Base-by-base conservation (phyloP, 805 yeast genomes). In the Grigorovia transvaalensis region DNA sequence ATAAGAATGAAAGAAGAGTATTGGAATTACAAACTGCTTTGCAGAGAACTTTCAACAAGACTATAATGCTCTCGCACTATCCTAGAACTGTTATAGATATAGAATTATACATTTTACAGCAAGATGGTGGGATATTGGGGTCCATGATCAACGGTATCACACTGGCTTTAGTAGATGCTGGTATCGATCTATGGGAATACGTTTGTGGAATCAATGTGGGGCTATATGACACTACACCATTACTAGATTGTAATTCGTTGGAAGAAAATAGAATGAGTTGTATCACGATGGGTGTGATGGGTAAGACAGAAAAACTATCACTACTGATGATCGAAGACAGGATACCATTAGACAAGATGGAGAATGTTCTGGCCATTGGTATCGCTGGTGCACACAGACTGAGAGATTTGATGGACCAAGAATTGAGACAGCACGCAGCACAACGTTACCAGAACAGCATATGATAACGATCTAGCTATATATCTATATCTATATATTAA, bases 181-280 rank as follows among this genome's bases (percentile, higher is more conserved):
- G 98, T 48, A 83, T 93, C 46, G 85, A 96, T 5, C 83, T 93
- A 84, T 85, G 84, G 63, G 98, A 93, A 65, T 90, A 88, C 64
- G 84, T 91, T 15, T 79, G 88, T 51, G 81, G 95, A 1, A 78
- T 88, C 15, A 77, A 84, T 30, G 85, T 89, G 5, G 97, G 97
- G 0, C 68, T 87, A 19, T 82, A 80, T 60, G 96, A 88, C 59
- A 69, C 71, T n/a, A 82, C 79, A 45, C 89, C 96, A 13, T 71
- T 93, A 53, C 72, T 93, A 47, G 99, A 91, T 65, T 76, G 90
- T 53, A 88, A 87, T 65, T 74, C 82, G 9, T 64, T 86, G 54
- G 99, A 93, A 67, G 96, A 88, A 64, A 75, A 72, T 52, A 97
- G 89, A 56, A 77, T 91, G 74, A 81, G 96, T 51, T 77, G 77